Conservation (phyloP, 208 protist genomes). For the Leptomonas pyrrhocoris region DNA sequence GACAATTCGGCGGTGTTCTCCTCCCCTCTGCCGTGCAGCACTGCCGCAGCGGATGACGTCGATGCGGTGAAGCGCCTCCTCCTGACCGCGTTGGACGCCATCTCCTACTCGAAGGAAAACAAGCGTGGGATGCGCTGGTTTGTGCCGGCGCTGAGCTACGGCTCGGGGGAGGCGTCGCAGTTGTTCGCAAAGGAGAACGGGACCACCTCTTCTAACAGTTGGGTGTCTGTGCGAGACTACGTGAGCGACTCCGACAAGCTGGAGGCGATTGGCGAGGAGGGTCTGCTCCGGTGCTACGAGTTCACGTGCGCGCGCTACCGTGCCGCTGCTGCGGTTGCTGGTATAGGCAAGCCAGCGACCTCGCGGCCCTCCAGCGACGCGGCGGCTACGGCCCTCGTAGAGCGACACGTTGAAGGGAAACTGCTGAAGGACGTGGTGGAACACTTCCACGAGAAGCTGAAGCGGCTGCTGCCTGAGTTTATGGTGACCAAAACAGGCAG, state of each 20-base stretch:
- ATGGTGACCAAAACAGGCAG: conserved; percentile 72
- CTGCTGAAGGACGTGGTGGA: conserved; percentile 56
- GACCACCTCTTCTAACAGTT: conserved; percentile 23
- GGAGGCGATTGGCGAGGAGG: conserved; percentile 74
- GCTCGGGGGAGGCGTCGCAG: background rate
- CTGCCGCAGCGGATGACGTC: background rate
- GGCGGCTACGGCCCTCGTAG: background rate
- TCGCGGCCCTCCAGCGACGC: background rate
- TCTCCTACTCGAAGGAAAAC: conserved; percentile 86
- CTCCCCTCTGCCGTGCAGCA: conserved; percentile 9
- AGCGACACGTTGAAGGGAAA: conserved; percentile 28
- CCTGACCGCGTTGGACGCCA: conserved; percentile 50
- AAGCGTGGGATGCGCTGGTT: conserved; percentile 76
- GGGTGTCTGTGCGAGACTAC: conserved; percentile 66
- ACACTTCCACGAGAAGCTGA: conserved; percentile 83
- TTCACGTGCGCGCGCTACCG: conserved; percentile 44
- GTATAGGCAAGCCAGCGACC: no score
- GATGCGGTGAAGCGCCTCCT: conserved; percentile 8
- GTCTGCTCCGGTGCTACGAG: conserved; percentile 77
- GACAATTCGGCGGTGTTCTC: background rate
- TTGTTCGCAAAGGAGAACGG: no score
- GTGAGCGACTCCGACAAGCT: conserved; percentile 90
- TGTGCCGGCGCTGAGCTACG: conserved; percentile 35
- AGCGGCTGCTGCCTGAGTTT: conserved; percentile 47
- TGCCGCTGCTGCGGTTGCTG: background rate